phyloP scores from a whole-genome alignment of 2,329 filamentous ascomycete species.

The Aspergillus glaucus region DNA sequence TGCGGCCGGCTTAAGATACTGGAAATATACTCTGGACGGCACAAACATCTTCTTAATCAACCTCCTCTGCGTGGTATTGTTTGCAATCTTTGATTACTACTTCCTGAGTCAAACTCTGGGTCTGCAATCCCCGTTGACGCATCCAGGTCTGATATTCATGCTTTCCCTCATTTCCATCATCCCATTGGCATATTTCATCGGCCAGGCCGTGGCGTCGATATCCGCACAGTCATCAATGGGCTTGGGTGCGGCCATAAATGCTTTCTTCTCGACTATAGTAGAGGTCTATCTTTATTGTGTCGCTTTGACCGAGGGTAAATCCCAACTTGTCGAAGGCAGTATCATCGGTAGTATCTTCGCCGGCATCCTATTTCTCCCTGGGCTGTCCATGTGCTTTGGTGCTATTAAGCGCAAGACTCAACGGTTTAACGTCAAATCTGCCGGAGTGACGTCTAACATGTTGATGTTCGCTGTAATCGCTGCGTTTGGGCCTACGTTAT shows the following conservation, averaged over 20 bases:
- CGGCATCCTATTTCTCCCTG: conserved; percentile 88
- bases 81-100: conserved; percentile 89
- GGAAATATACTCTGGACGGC: conserved; percentile 98
- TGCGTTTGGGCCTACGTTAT: conserved; percentile 89
- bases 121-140: conserved; percentile 67
- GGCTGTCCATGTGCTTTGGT: conserved; percentile 96
- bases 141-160: conserved; percentile 78
- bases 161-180: conserved; percentile 87
- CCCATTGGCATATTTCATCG: conserved; percentile 95
- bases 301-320: conserved; percentile 85
- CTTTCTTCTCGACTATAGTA: conserved; percentile 95
- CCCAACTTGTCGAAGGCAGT: conserved; percentile 87
- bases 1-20: conserved; percentile 88
- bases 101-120: conserved; percentile 65
- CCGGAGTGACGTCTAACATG: conserved; percentile 97
- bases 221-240: conserved; percentile 99
- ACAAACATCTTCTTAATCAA: conserved; percentile 99
- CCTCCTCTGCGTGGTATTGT: conserved; percentile 84
- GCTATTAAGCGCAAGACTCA: conserved; percentile 97
- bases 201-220: conserved; percentile 95
- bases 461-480: conserved; percentile 91
- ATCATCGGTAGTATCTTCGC: conserved; percentile 98
- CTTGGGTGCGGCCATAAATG: conserved; percentile 91
- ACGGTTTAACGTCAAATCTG: conserved; percentile 93
- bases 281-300: conserved; percentile 98